Evolutionary conservation across 306 rosid genomes (phyloP), one percentile per base, ranked within the genome.

Genomic region (Parietaria judaica): DNA sequence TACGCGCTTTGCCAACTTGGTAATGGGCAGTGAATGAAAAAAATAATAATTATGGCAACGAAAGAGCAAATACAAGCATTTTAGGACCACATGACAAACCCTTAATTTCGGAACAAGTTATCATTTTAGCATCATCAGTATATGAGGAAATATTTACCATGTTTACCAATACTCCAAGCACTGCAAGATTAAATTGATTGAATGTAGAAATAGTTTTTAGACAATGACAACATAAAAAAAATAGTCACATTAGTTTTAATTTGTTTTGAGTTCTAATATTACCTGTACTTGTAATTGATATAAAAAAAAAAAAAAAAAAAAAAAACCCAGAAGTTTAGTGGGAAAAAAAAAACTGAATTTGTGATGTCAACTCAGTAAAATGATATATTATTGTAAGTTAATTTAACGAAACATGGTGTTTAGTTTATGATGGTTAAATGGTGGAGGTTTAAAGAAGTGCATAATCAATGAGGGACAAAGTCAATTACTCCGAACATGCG

Each of bases 101-200:
- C 36, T 36, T 47, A 17, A 15, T 61, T 46, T 47, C 34, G 55
- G 53, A 23, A 46, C 39, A 46, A 61, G 54, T 61, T 46, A 16
- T 17, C 66, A 47, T 5, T 7, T 45, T 10, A 31, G 8, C 65
- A 60, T 16, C 7, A 61, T 23, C 53, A 3, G 12, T 17, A 35
- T 15, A 3, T 23, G 37, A 49, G 46, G 59, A 46, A 59, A 59
- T 17, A n/a, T 6, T 56, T 43, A 17, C 50, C 57, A 56, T 49
- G 37, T 49, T 12, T 51, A 58, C 64, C 35, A 46, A 66, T 56
- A 56, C 17, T 56, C 36, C 71, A 47, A 66, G n/a, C n/a, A n/a
- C 31, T 35, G 7, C 66, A 13, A 13, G 14, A 50, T n/a, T 58
- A 50, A 50, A 13, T 59, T 51, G 65, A 39, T 59, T 41, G 54